phyloP scores from a whole-genome alignment of 2,329 filamentous ascomycete genomes.

The Colletotrichum aenigma region DNA sequence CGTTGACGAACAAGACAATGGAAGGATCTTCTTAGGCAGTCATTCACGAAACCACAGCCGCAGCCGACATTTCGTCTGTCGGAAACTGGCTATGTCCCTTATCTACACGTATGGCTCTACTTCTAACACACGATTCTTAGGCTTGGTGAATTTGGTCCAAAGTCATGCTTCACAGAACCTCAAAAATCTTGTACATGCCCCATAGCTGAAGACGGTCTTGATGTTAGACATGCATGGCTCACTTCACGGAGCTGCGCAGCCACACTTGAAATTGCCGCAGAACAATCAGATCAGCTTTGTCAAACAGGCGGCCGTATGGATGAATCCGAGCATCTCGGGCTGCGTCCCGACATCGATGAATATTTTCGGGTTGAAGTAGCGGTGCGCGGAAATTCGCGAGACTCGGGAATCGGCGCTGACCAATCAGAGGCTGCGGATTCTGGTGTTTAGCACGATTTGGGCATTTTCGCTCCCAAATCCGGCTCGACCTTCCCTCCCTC shows the following conservation, averaged over 20 bases:
- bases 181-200: not conserved
- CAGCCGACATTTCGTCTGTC: not conserved
- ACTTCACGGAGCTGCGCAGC: not conserved
- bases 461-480: not conserved
- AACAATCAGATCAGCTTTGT: not conserved
- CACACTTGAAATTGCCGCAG: not conserved
- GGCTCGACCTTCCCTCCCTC: not conserved
- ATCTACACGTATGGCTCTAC: not conserved
- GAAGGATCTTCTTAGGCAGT: not conserved
- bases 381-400: not conserved
- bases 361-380: not conserved
- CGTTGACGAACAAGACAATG: not conserved
- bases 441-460: not conserved
- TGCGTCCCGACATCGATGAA: not conserved
- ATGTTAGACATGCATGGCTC: not conserved
- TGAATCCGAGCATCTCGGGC: not conserved
- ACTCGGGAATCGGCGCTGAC: not conserved
- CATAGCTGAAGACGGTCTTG: not conserved
- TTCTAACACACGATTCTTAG: not conserved
- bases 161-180: not conserved
- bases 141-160: accelerated
- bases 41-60: not conserved
- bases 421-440: not conserved
- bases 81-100: not conserved
- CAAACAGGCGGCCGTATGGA: not conserved